Conservation (phyloP, 345 rosid species). For the Salix udensis region DNA sequence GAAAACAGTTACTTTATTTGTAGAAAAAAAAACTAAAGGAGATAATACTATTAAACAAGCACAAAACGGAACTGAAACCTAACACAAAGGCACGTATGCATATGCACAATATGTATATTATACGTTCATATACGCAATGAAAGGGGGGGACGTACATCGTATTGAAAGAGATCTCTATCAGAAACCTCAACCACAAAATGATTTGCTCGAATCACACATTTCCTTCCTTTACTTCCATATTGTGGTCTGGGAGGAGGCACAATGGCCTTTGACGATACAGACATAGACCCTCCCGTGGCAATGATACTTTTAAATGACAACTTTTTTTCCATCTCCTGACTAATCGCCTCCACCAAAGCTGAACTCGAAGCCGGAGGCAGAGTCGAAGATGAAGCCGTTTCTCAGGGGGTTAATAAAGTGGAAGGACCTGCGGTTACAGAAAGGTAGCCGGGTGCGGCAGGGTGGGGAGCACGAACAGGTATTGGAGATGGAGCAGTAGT, state of each 20-base stretch:
- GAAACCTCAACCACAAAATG: conserved; percentile 58
- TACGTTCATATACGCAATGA: not conserved
- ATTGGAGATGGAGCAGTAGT: not conserved
- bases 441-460: not conserved
- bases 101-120: not conserved
- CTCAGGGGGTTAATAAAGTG: not conserved
- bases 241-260: conserved; percentile 46
- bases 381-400: not conserved
- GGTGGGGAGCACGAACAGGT: not conserved
- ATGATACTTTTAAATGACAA: conserved; percentile 7
- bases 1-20: too few relatives aligned
- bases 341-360: not conserved
- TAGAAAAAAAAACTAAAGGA: too few relatives aligned
- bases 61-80: too few relatives aligned
- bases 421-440: not conserved
- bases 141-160: conserved; percentile 42
- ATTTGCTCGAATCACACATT: conserved; percentile 47
- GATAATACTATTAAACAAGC: too few relatives aligned
- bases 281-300: conserved; percentile 3
- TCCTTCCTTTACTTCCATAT: conserved; percentile 35
- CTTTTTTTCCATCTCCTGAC: conserved; percentile 1
- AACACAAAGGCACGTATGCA: not conserved
- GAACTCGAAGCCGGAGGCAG: not conserved
- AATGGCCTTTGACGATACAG: conserved; percentile 46
- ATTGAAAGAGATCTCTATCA: conserved; percentile 48